Evolutionary conservation across 148 eudicot genomes (phyloP).

Genomic region (Rheum nobile): DNA sequence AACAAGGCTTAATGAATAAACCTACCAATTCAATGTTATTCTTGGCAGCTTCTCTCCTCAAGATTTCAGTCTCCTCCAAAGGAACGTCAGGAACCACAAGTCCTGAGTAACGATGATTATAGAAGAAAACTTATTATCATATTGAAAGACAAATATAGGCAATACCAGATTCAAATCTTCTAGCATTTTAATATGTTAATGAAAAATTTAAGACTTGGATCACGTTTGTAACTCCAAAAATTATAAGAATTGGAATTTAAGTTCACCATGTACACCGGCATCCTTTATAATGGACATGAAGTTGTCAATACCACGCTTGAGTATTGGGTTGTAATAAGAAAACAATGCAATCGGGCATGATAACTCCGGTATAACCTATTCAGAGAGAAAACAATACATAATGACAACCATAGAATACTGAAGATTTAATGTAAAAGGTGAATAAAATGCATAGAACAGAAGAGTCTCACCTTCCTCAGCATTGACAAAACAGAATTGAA

Average conservation of each 20-base stretch:
- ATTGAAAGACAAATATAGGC: not conserved
- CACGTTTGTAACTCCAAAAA: not conserved
- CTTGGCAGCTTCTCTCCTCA: constrained; percentile 69
- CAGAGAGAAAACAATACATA: constrained; percentile 3
- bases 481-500: constrained; percentile 56
- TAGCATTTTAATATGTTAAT: not conserved
- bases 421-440: not conserved
- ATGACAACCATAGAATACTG: not conserved
- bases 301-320: constrained; percentile 73
- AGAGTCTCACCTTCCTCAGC: constrained; percentile 50
- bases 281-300: constrained; percentile 81
- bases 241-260: not conserved
- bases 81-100: constrained; percentile 98
- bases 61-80: constrained; percentile 71
- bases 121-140: not conserved
- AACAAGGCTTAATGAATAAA: not conserved
- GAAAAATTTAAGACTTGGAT: not conserved
- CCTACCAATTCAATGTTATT: constrained; percentile 72
- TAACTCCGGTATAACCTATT: constrained; percentile 71
- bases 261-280: constrained; percentile 80
- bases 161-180: not conserved
- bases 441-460: not conserved
- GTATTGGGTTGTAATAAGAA: constrained; percentile 81
- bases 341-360: constrained; percentile 86
- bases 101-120: constrained; percentile 33